Evolutionary conservation across 2,329 filamentous ascomycete species (phyloP).

Genomic region (Paramyrothecium sp.): DNA sequence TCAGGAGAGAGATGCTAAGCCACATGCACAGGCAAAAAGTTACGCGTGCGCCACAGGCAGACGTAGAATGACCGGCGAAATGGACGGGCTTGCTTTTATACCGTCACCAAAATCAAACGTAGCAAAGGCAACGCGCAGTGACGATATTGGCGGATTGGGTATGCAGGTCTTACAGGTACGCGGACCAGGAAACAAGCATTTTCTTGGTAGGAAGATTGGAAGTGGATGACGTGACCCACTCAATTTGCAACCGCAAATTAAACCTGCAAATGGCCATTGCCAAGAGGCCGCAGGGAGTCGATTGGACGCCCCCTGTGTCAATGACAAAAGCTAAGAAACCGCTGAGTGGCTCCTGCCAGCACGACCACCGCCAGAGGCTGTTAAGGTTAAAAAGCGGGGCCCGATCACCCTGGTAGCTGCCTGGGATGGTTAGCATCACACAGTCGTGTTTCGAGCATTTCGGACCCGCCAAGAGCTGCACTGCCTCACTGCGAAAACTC

Average conservation of each 20-base stretch:
- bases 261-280: not conserved
- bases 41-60: not conserved
- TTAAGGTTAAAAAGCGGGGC: not conserved
- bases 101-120: not conserved
- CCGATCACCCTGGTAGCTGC: not conserved
- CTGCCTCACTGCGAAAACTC: not conserved
- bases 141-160: too few relatives aligned
- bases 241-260: not conserved
- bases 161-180: too few relatives aligned
- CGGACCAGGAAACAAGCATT: too few relatives aligned
- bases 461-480: not conserved
- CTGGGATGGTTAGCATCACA: not conserved
- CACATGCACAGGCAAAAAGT: not conserved
- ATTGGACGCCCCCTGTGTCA: not conserved
- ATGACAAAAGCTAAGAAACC: not conserved
- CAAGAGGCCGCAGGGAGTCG: not conserved
- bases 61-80: not conserved
- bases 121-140: too few relatives aligned
- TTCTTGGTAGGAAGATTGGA: not conserved
- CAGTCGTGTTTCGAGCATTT: too few relatives aligned
- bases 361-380: not conserved
- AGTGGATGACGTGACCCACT: not conserved
- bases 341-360: not conserved
- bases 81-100: not conserved
- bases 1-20: not conserved